Evolutionary conservation across 768 basidiomycete genomes (phyloP), one percentile per base, ranked within the genome.

Genomic region (Suillus lakei): DNA sequence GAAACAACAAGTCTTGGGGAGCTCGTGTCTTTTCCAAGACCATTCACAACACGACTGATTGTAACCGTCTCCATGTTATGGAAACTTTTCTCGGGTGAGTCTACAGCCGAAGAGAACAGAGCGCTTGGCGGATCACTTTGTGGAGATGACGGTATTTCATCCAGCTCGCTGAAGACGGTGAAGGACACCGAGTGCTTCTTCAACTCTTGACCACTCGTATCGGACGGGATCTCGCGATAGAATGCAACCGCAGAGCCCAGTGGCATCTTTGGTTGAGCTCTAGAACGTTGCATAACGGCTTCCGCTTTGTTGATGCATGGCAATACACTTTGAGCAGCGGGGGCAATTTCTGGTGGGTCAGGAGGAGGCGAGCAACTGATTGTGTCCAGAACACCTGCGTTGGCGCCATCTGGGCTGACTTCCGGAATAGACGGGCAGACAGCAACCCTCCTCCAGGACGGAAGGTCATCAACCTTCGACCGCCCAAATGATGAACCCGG

Each of bases 141-240:
- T 18, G 70, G 66, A 58, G 46, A 36, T 28, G 55, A 60, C 10
- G 58, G 18, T 34, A 46, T 23, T 59, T 69, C 69, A 48, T 93
- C 92, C 61, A 95, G 72, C 76, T 95, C 93, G 71, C 92, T 94
- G 63, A 80, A 85, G 53, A 95, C 91, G 55, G 88, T 91, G 78
- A 95, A 95, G 67, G 85, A 88, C 64, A 93, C 90, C 12, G 81
- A 68, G 18, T 81, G 73, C 62, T 82, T 73, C 62, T 82, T 84
- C 5, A 82, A 69, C 69, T 87, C 84, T 43, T 78, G 78, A 64
- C 80, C 81, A 38, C 84, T 80, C 18, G 77, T 74, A 63, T 88
- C 85, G 43, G 87, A 82, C 38, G 83, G 82, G 8, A 86, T 86
- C 72, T 88, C 85, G 44, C 90, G 88, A 74, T 89, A 89, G 76